Evolutionary conservation across 768 basidiomycete genomes (phyloP).

Genomic region (Gelatoporia subvermispora): DNA sequence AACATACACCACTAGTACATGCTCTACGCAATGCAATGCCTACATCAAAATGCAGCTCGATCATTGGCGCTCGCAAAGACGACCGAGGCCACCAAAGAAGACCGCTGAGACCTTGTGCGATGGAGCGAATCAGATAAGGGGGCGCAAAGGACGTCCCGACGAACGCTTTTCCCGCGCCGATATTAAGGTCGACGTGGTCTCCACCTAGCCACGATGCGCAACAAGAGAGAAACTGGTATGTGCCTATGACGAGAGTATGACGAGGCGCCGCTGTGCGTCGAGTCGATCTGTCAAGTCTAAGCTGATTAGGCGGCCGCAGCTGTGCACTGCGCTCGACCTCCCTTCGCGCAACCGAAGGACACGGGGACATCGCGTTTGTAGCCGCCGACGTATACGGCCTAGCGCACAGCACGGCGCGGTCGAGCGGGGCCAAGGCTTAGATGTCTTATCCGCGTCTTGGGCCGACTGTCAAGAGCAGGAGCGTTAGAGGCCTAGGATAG

Average conservation of each 20-base stretch:
- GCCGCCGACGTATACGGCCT: neutral
- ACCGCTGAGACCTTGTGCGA: too few species aligned
- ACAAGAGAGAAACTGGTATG: too few species aligned
- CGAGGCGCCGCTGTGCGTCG: neutral
- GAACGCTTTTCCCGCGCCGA: too few species aligned
- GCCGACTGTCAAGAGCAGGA: conserved; percentile 2
- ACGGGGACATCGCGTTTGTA: neutral
- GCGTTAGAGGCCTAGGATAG: too few species aligned
- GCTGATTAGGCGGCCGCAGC: neutral
- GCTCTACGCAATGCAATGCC: conserved; percentile 3
- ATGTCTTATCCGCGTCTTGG: conserved; percentile 5
- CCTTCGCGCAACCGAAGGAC: conserved; percentile 6
- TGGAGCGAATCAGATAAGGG: too few species aligned
- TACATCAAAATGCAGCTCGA: conserved; percentile 2
- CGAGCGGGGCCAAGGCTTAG: conserved; percentile 5
- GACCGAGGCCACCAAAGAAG: too few species aligned
- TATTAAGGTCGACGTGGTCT: too few species aligned
- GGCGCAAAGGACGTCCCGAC: too few species aligned
- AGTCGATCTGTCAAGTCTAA: conserved; percentile 1
- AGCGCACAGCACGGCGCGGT: neutral
- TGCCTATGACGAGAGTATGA: neutral
- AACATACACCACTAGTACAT: conserved; percentile 5
- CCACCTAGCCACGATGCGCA: too few species aligned
- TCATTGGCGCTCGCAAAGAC: neutral
- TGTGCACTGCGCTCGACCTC: conserved; percentile 4